Evolutionary conservation across 202 grass and related monocot species (phyloP).

Genomic region (Bolboschoenoplectus hybrid): DNA sequence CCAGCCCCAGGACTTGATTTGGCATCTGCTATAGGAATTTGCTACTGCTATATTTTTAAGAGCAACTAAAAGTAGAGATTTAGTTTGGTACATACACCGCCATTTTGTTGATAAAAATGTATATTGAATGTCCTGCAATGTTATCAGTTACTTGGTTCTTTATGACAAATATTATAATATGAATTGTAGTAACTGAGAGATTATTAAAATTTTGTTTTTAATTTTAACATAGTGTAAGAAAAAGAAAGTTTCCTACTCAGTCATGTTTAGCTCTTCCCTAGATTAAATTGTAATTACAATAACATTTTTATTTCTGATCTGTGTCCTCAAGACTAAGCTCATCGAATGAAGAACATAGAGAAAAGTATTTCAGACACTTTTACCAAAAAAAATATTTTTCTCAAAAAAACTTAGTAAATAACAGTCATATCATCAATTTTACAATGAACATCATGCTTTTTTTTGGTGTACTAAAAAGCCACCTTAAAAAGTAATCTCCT

Average conservation of each 20-base stretch:
- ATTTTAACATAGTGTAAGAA: no score
- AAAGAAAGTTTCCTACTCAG: background rate
- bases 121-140: background rate
- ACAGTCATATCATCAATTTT: background rate
- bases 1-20: background rate
- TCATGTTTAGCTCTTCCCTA: background rate
- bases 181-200: background rate
- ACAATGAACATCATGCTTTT: background rate
- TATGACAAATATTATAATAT: background rate
- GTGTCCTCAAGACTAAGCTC: no score
- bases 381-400: background rate
- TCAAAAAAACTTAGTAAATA: background rate
- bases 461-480: background rate
- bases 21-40: slow-evolving; percentile 15
- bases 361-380: background rate
- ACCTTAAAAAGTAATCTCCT: background rate
- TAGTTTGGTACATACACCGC: background rate
- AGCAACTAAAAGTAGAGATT: background rate
- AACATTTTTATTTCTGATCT: no score
- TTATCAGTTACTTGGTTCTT: background rate
- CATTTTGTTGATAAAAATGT: background rate
- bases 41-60: background rate
- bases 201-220: background rate
- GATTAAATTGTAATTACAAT: background rate
- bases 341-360: no score